Evolutionary conservation across 163 green algal species (phyloP).

Genomic region (Chlamydomonas reinhardtii): DNA sequence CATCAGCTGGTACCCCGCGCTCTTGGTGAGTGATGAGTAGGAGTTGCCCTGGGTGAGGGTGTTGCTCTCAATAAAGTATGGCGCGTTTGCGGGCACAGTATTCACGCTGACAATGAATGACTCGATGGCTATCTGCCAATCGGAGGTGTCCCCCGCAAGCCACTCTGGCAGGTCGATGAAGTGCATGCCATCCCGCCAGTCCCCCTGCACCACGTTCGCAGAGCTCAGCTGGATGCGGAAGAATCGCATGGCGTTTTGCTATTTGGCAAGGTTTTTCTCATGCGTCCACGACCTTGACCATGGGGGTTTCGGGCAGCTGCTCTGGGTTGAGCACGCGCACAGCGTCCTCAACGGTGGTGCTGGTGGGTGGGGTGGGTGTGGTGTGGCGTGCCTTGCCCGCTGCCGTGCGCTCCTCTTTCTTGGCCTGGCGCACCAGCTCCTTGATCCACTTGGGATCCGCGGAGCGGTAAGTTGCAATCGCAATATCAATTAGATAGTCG

Average conservation of each 20-base stretch:
- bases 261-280: constrained; percentile 20
- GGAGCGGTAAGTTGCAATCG: background rate
- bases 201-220: constrained; percentile 5
- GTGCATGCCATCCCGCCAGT: constrained; percentile 25
- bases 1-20: no score
- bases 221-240: constrained; percentile 4
- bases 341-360: background rate
- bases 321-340: background rate
- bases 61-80: constrained; percentile 26
- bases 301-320: constrained; percentile 3
- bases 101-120: constrained; percentile 25
- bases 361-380: background rate
- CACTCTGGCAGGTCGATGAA: constrained; percentile 14
- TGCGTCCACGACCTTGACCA: background rate
- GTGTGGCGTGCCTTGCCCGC: constrained; percentile 6
- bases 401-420: background rate
- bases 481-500: background rate
- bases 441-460: no score
- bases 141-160: constrained; percentile 7
- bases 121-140: constrained; percentile 18
- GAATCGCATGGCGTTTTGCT: constrained; percentile 18
- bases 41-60: constrained; percentile 17
- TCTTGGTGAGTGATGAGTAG: no score
- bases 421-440: no score
- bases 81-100: constrained; percentile 24